Evolutionary conservation across 2,329 filamentous ascomycete species (phyloP).

Genomic region (Emericellopsis cladophorae): DNA sequence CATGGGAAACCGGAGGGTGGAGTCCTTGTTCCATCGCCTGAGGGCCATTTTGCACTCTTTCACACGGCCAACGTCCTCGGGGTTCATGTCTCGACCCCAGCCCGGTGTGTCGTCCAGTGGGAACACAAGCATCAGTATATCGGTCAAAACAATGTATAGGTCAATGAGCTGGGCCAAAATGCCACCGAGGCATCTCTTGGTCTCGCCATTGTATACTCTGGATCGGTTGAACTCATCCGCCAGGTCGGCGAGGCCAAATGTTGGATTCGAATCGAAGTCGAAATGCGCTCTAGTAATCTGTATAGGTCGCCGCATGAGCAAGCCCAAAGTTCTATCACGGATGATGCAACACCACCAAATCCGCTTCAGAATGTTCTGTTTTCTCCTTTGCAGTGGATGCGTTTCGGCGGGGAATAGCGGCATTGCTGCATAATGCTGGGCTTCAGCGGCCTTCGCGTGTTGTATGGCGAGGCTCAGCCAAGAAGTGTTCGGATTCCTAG

Average conservation of each 20-base stretch:
- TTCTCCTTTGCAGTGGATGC: constrained; percentile 19
- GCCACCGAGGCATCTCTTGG: constrained; percentile 28
- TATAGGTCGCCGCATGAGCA: constrained; percentile 35
- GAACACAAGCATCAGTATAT: constrained; percentile 31
- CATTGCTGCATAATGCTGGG: constrained; percentile 25
- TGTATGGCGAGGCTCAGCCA: constrained; percentile 38
- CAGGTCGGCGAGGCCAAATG: constrained; percentile 28
- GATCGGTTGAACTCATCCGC: constrained; percentile 30
- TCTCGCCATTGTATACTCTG: constrained; percentile 29
- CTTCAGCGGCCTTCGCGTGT: constrained; percentile 31
- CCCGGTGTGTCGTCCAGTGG: constrained; percentile 26
- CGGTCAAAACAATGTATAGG: constrained; percentile 31
- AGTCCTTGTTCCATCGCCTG: constrained; percentile 24
- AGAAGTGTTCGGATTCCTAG: constrained; percentile 27
- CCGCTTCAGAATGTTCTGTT: constrained; percentile 30
- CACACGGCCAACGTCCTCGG: constrained; percentile 17
- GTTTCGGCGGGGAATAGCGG: constrained; percentile 13
- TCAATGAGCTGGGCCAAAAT: constrained; percentile 32
- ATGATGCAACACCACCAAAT: constrained; percentile 44
- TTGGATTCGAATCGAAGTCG: constrained; percentile 23
- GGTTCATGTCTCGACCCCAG: constrained; percentile 19
- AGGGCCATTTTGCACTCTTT: constrained; percentile 22
- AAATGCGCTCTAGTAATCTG: constrained; percentile 34
- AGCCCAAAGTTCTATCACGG: constrained; percentile 33
- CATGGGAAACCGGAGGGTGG: constrained; percentile 23